These are phyloP conservation scores for Entophlyctis luteolus DNA, from an alignment of 192 early-diverging fungal genomes.

Conservation along the genomic window DNA sequence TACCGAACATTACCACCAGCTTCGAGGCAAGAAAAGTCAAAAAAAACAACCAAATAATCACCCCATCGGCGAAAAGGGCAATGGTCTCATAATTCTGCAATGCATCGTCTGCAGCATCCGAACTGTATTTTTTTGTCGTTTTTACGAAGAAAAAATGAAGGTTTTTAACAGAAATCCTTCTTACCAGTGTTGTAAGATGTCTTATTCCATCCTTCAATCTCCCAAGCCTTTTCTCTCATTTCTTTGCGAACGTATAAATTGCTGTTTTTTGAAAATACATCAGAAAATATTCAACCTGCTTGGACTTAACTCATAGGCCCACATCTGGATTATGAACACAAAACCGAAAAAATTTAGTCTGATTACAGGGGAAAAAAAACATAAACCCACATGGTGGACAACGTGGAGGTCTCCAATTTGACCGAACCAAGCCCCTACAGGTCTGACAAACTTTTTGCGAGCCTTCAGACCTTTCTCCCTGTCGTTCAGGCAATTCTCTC, in stretches of 20 bases:
- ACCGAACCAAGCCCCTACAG: conserved; percentile 94
- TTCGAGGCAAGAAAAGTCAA: neutral
- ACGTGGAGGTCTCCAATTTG: conserved; percentile 83
- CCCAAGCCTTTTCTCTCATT: conserved; percentile 87
- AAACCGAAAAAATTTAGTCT: neutral
- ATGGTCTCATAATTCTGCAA: conserved; percentile 70
- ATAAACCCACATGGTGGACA: conserved; percentile 71
- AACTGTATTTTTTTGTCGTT: conserved; percentile 43
- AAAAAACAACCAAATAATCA: neutral
- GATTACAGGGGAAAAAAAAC: neutral
- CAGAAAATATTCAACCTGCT: conserved; percentile 25
- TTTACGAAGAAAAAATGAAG: neutral
- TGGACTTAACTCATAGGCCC: conserved; percentile 89
- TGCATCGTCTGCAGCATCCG: conserved; percentile 79
- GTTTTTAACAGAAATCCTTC: neutral
- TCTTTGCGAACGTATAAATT: conserved; percentile 84
- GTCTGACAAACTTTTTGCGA: conserved; percentile 80
- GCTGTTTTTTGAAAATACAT: conserved; percentile 31
- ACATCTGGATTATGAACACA: conserved; percentile 51
- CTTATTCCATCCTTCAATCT: conserved; percentile 89
- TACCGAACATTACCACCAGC: too few species aligned
- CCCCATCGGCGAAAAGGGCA: conserved; percentile 68
- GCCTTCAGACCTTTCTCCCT: conserved; percentile 84
- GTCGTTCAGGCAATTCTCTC: neutral
- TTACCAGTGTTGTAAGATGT: conserved; percentile 84